Percentiles rank a stretch among this genome's conserved stretches.
phyloP scores from a whole-genome alignment of 129 eudicot genomes.

The Lonicera japonica region DNA sequence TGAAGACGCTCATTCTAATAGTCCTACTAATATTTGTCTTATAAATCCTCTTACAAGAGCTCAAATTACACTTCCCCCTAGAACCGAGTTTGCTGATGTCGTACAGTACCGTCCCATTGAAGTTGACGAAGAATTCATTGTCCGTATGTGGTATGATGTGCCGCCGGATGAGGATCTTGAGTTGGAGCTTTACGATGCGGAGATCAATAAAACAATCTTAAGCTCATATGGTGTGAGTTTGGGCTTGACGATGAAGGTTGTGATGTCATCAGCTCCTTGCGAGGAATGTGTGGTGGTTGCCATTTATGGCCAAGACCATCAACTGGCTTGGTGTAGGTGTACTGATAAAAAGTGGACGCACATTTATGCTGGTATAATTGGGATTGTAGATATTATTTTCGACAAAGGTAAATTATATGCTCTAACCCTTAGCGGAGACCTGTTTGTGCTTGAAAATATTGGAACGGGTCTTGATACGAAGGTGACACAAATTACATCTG shows the following conservation, averaged over 20 bases:
- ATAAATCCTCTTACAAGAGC: neutral
- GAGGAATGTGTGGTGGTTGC: neutral
- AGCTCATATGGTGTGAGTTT: neutral
- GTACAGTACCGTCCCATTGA: neutral
- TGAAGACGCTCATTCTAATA: neutral
- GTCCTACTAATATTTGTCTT: neutral
- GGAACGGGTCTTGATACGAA: neutral
- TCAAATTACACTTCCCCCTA: neutral
- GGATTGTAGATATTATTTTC: neutral
- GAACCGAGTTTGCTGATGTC: neutral
- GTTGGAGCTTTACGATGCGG: too few relatives aligned
- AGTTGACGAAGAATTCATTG: neutral
- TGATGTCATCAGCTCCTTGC: neutral
- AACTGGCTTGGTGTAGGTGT: neutral
- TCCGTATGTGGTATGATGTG: too few relatives aligned
- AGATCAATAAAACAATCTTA: too few relatives aligned
- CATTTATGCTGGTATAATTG: neutral
- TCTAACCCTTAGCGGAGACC: neutral
- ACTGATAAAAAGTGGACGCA: neutral
- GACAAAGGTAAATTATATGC: neutral
- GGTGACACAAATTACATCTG: neutral
- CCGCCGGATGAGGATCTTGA: too few relatives aligned
- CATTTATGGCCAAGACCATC: neutral
- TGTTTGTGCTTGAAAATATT: neutral
- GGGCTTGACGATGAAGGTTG: neutral